A percentile compares a stretch with the other conserved stretches of the same genome.
Conservation (phyloP, 306 rosid species). For the Fragaria nilgerrensis region DNA sequence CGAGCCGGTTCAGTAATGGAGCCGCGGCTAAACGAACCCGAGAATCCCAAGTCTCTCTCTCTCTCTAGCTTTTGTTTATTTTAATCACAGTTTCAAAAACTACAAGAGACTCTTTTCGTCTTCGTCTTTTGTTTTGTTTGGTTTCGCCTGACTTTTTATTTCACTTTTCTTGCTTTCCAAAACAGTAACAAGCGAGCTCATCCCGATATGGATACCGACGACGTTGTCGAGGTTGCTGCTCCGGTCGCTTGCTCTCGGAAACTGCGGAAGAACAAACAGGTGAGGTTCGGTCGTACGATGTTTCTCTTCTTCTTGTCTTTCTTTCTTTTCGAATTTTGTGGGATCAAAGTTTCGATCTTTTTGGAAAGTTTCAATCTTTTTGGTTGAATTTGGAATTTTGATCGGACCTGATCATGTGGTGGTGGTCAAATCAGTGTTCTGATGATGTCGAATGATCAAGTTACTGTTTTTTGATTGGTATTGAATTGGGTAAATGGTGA, state of each 20-base stretch:
- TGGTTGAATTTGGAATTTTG: background rate
- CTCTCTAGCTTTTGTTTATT: background rate
- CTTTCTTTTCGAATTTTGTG: background rate
- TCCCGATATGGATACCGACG: background rate
- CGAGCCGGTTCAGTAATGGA: conserved; percentile 1
- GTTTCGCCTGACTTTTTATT: background rate
- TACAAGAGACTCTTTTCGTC: background rate
- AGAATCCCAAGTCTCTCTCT: background rate
- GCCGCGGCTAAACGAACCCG: background rate
- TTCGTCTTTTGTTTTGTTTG: background rate
- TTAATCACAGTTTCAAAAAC: background rate
- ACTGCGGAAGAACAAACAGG: conserved; percentile 11
- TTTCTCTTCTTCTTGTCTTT: background rate
- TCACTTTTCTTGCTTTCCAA: background rate
- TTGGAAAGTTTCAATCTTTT: background rate
- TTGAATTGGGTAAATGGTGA: background rate
- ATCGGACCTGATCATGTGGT: conserved; percentile 2
- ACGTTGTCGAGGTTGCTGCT: background rate
- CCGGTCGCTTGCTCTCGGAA: background rate
- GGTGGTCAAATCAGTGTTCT: background rate
- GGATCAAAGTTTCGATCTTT: background rate
- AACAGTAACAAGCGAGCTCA: background rate
- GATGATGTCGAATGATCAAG: background rate
- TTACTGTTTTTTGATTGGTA: background rate
- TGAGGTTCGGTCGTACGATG: background rate